These are phyloP conservation scores for Fusarium nisikadoi DNA, from an alignment of 2,329 filamentous ascomycete genomes.

Conservation along the genomic window DNA sequence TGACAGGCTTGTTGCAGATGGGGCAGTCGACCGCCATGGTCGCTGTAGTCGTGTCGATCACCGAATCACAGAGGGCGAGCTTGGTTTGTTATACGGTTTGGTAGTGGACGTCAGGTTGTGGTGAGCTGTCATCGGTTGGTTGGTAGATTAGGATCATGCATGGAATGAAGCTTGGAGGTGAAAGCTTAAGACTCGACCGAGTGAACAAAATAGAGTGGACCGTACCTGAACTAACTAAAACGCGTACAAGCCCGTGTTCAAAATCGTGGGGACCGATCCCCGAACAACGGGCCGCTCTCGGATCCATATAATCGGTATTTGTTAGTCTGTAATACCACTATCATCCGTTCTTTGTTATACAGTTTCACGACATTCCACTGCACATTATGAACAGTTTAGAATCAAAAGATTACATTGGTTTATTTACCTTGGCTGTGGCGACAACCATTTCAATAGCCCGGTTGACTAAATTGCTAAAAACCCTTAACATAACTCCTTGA, in stretches of 20 bases:
- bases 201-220: conserved; percentile 24
- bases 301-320: conserved; percentile 29
- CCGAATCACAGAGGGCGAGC: background rate
- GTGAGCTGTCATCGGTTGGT: background rate
- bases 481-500: conserved; percentile 27
- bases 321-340: background rate
- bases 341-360: background rate
- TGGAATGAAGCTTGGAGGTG: conserved; percentile 4
- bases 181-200: conserved; percentile 4
- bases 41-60: conserved; percentile 1
- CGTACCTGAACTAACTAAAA: background rate
- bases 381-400: background rate
- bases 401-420: background rate
- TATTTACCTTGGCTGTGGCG: background rate
- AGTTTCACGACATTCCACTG: background rate
- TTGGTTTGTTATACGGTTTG: background rate
- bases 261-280: conserved; percentile 32
- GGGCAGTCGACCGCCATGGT: conserved; percentile 75
- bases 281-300: conserved; percentile 34
- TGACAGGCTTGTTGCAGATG: conserved; percentile 80
- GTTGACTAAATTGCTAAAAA: conserved; percentile 9
- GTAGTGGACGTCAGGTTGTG: background rate
- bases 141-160: background rate
- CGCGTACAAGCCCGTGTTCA: conserved; percentile 8
- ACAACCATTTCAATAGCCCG: background rate